Evolutionary conservation across 768 basidiomycete species (phyloP), one percentile per base, ranked within the genome.

Genomic region (Saitozyma sp.): DNA sequence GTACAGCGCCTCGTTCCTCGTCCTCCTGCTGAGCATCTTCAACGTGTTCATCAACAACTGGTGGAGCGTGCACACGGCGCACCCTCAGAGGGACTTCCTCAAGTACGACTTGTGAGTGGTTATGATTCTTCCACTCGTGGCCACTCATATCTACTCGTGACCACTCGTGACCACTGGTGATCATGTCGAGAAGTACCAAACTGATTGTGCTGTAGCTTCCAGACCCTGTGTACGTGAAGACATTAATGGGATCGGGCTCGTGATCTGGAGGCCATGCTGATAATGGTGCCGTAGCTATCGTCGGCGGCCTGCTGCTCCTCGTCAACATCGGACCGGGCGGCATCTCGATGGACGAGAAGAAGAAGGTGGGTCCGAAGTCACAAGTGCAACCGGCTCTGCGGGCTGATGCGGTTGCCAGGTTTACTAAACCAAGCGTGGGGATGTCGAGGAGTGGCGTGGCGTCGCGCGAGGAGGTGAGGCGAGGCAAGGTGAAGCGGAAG

Each of bases 251-350:
- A 2, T 29, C 29, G 29, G 29, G 5, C 29, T 29, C 29, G 29
- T 46, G 45, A 13, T 17, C 6, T 17, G 45, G 45, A 46, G n/a
- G 11, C 45, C 45, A 17, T 13, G 45, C 45, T 46, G 45, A 46
- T 3, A 41, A 6, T 55, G 19, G 39, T 11, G 43, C 43, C 37
- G 45, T 58, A 86, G 86, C 95, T 38, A 99, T 99, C 76, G 94
- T 99, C 51, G 96, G 96, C 64, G 96, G 96, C 51, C 87, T 99
- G 40, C 89, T 99, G 67, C 87, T 98, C 62, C 87, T 99, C 57
- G 95, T 98, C 66, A 98, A 97, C 83, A 93, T 97, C 85, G 96
- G 96, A 74, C 93, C 96, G 56, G 95, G 96, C 63, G 95, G 94
- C 66, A 84, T 98, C 64, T 97, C 94, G 4, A 91, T 98, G 64